Evolutionary conservation across 805 yeast genomes (phyloP).

Genomic region (Candida yuanshanica): DNA sequence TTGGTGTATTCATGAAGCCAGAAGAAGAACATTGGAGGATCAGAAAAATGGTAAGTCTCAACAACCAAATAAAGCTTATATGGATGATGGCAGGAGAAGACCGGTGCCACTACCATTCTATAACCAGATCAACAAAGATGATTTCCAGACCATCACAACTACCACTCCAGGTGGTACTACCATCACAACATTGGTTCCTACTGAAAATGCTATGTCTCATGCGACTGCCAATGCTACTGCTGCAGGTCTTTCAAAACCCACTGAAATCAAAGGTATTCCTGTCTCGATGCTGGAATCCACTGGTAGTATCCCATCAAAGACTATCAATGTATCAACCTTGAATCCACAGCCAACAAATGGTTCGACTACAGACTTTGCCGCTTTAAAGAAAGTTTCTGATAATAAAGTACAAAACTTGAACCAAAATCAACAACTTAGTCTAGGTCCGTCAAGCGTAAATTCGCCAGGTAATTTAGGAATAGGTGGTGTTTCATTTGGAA

Average conservation of each 20-base stretch:
- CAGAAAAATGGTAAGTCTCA: conserved; percentile 27
- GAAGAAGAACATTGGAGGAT: conserved; percentile 55
- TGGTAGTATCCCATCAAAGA: conserved; percentile 45
- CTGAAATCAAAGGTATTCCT: conserved; percentile 66
- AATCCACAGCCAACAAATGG: neutral
- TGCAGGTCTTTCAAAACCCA: conserved; percentile 46
- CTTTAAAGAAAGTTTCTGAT: conserved; percentile 15
- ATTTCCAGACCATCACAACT: conserved; percentile 75
- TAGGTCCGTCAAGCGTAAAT: conserved; percentile 5
- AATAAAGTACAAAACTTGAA: conserved; percentile 6
- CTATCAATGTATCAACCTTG: neutral
- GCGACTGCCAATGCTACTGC: conserved; percentile 55
- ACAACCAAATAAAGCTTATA: conserved; percentile 20
- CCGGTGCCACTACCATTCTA: conserved; percentile 74
- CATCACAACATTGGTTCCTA: conserved; percentile 81
- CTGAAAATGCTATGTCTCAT: conserved; percentile 64
- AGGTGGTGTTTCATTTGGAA: conserved; percentile 1
- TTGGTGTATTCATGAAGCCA: conserved; percentile 92
- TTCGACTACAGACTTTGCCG: conserved; percentile 1
- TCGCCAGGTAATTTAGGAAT: neutral
- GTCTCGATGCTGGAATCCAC: conserved; percentile 72
- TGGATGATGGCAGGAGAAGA: conserved; percentile 17
- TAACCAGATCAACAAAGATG: conserved; percentile 85
- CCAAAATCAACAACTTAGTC: neutral
- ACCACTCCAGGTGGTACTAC: conserved; percentile 94